These are phyloP conservation scores for Kwoniella pini DNA, from an alignment of 768 basidiomycete genomes.

Conservation along the genomic window DNA sequence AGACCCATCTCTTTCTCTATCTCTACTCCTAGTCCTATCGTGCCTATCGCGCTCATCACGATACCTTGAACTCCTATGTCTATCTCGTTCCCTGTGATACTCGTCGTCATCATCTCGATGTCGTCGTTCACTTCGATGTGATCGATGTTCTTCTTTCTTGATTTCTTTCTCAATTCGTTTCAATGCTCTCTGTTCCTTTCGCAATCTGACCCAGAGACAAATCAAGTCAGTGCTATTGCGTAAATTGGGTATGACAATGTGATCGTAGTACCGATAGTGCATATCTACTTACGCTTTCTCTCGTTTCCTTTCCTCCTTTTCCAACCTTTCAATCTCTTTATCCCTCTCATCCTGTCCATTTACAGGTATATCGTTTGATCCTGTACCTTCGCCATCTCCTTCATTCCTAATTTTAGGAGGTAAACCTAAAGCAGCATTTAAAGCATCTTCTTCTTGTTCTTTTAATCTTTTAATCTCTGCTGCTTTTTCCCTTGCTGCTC, in stretches of 20 bases:
- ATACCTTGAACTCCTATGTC: constrained; percentile 5
- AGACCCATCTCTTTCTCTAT: constrained; percentile 5
- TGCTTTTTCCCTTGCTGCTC: constrained; percentile 49
- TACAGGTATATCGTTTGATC: constrained; percentile 36
- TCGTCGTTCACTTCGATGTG: constrained; percentile 9
- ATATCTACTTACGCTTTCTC: constrained; percentile 48
- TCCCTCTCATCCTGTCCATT: constrained; percentile 37
- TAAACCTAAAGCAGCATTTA: constrained; percentile 69
- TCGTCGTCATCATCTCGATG: constrained; percentile 11
- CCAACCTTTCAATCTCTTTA: constrained; percentile 45
- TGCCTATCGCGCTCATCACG: constrained; percentile 6
- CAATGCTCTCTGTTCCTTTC: constrained; percentile 46
- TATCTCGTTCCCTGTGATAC: constrained; percentile 18
- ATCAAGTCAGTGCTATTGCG: not conserved
- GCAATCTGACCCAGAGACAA: constrained; percentile 31
- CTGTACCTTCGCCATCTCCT: constrained; percentile 33
- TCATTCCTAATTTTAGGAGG: constrained; percentile 33
- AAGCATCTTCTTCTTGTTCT: constrained; percentile 83
- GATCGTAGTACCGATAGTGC: not conserved
- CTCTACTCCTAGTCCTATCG: constrained; percentile 1
- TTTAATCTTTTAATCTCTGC: constrained; percentile 83
- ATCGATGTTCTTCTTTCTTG: constrained; percentile 28
- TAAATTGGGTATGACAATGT: not conserved
- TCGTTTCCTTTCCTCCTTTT: constrained; percentile 47
- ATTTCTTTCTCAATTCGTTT: constrained; percentile 44